Evolutionary conservation across 2,329 filamentous ascomycete species (phyloP), one percentile per base, ranked within the genome.

Genomic region (Hypoxylon sp.): DNA sequence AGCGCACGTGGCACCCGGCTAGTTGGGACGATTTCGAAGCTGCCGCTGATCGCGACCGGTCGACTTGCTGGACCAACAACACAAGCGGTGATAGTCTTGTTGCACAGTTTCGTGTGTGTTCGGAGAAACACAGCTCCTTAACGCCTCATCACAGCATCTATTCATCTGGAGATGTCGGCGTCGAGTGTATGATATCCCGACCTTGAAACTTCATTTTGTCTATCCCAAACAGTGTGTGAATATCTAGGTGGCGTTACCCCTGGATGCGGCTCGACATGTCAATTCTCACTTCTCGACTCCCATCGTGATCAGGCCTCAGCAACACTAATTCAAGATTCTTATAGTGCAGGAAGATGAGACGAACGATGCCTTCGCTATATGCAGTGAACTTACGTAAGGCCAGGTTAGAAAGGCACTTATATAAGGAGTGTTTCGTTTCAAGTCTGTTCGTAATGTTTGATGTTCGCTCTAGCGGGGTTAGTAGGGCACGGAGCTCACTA

Each of bases 381-480:
- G 68, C 67, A 66, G 57, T 51, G 30, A 51, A 61, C 65, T 64
- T 69, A 65, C 62, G 64, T 71, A 49, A 36, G 49, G 30, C 36
- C 38, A 32, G 46, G 46, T 49, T 52, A 52, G 14, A 38, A 14
- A 52, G 11, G 2, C 17, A 23, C 21, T 51, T 30, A 19, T 11
- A 25, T 32, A 19, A 10, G 25, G 23, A 23, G 52, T 65, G 68
- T 69, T 73, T 72, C 57, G 71, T 75, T 75, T 73, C 65, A 70
- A 66, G 52, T 60, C 62, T 34, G 68, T 72, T 63, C 63, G 49
- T 48, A 14, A 32, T 65, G 65, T 72, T 67, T 70, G 63, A 73
- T 60, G 30, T 70, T 67, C 62, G 59, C 60, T 64, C 51, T 65
- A 74, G 63, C 65, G 62, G 38, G 43, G 49, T 25, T 25, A n/a